phyloP scores from a whole-genome alignment of 1,139 yeast species.

The Torulaspora globosa region DNA sequence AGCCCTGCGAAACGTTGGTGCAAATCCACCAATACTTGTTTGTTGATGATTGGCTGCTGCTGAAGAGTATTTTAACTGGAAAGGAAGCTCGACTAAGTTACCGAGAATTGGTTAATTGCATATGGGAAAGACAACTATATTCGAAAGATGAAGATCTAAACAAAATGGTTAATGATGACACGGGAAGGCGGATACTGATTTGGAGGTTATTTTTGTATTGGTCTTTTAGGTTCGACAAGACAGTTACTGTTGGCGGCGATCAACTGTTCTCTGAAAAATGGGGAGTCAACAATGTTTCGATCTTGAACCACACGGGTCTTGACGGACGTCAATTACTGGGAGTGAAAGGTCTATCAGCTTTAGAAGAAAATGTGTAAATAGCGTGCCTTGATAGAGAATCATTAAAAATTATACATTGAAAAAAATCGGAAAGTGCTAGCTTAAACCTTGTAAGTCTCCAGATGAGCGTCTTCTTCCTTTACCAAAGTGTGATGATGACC shows the following conservation, averaged over 20 bases:
- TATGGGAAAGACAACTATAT: conserved; percentile 32
- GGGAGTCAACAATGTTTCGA: conserved; percentile 32
- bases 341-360: conserved; percentile 4
- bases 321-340: conserved; percentile 5
- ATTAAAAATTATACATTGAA: conserved; percentile 3
- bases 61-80: conserved; percentile 18
- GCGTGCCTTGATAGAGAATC: conserved; percentile 4
- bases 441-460: conserved; percentile 41
- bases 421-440: neutral
- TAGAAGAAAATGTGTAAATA: conserved; percentile 5
- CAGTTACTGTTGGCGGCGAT: conserved; percentile 16
- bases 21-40: conserved; percentile 27
- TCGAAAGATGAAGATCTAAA: conserved; percentile 29
- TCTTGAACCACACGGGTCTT: conserved; percentile 22
- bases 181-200: conserved; percentile 22
- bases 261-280: conserved; percentile 30
- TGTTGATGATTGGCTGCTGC: conserved; percentile 33
- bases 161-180: conserved; percentile 22
- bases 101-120: conserved; percentile 31
- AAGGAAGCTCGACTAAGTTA: conserved; percentile 16
- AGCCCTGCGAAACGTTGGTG: conserved; percentile 20
- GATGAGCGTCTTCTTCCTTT: conserved; percentile 46
- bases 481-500: conserved; percentile 58
- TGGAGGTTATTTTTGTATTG: conserved; percentile 31
- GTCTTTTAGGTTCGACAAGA: conserved; percentile 29